These are phyloP conservation scores for Balakata baccata DNA, from an alignment of 345 rosid species.

Conservation along the genomic window DNA sequence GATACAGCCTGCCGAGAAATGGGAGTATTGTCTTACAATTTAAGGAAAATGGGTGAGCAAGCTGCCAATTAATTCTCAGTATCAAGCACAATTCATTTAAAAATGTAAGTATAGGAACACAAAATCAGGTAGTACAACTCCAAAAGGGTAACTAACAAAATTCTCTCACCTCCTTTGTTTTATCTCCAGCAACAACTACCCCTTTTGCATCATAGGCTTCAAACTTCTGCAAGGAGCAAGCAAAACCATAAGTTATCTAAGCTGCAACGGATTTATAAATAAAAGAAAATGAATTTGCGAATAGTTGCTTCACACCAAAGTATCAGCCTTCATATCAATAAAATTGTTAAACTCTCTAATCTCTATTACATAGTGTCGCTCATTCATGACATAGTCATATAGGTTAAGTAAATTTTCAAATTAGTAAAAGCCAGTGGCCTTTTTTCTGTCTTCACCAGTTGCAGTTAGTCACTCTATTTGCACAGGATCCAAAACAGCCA, in stretches of 20 bases:
- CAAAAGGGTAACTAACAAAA: background rate
- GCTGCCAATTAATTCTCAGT: slow-evolving; percentile 14
- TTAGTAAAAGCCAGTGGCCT: background rate
- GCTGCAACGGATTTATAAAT: background rate
- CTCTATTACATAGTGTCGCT: too few relatives aligned
- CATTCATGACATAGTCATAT: too few relatives aligned
- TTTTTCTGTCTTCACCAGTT: background rate
- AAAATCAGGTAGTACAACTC: background rate
- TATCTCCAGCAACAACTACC: slow-evolving; percentile 70
- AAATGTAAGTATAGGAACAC: background rate
- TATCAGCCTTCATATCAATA: background rate
- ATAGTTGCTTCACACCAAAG: background rate
- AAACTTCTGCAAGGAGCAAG: slow-evolving; percentile 60
- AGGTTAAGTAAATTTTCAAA: background rate
- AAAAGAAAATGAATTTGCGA: background rate
- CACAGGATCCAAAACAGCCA: background rate
- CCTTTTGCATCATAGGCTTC: slow-evolving; percentile 91
- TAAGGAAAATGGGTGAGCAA: background rate
- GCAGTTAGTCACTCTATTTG: background rate
- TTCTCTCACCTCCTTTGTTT: slow-evolving; percentile 64
- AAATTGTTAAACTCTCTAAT: background rate
- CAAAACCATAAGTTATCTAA: background rate
- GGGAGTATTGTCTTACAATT: slow-evolving; percentile 10
- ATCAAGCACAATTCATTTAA: background rate
- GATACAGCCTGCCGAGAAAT: slow-evolving; percentile 20